phyloP scores from a whole-genome alignment of 2,329 filamentous ascomycete genomes.

The Aspergillus felis region DNA sequence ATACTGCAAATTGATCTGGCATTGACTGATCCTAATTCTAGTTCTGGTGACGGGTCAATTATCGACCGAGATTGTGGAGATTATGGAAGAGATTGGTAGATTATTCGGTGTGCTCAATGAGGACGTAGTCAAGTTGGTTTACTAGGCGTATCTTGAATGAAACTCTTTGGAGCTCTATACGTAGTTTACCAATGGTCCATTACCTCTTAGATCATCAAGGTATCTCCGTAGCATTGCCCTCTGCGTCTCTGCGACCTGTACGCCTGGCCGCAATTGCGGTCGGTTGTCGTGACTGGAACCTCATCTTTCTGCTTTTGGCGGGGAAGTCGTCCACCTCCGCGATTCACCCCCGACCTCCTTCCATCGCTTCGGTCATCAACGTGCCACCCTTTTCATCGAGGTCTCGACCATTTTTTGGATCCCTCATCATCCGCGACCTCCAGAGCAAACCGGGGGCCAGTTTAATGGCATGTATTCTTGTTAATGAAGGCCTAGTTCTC shows the following conservation, averaged over 20 bases:
- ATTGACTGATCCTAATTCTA: conserved; percentile 23
- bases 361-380: conserved; percentile 23
- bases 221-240: background rate
- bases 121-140: conserved; percentile 55
- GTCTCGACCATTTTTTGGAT: conserved; percentile 15
- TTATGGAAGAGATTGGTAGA: conserved; percentile 54
- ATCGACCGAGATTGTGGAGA: conserved; percentile 52
- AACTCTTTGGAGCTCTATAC: background rate
- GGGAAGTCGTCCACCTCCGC: conserved; percentile 18
- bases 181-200: background rate
- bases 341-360: conserved; percentile 26
- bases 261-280: background rate
- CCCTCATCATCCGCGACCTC: conserved; percentile 4
- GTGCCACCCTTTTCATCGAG: conserved; percentile 22
- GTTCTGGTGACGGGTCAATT: conserved; percentile 61
- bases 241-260: background rate
- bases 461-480: conserved; percentile 16
- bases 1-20: background rate
- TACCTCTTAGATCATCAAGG: background rate
- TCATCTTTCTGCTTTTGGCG: conserved; percentile 22
- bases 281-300: background rate
- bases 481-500: conserved; percentile 39
- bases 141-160: conserved; percentile 1
- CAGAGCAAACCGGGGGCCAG: conserved; percentile 8
- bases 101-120: conserved; percentile 61